Evolutionary conservation across 139 green algal species (phyloP).

Genomic region (Micractinium conductrix): DNA sequence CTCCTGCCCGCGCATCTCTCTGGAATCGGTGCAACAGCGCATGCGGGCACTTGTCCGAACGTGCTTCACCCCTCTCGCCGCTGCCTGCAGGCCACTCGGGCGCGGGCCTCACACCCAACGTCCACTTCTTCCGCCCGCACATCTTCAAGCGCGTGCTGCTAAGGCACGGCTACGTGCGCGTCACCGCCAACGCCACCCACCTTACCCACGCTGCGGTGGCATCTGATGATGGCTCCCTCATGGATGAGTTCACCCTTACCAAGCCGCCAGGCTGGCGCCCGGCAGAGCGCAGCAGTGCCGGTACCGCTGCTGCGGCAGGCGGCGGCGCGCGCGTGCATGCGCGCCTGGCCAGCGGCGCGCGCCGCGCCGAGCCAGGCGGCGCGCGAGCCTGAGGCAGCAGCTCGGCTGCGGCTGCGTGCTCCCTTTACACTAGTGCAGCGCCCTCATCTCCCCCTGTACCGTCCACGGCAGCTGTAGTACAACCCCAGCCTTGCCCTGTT

Average conservation of each 20-base stretch:
- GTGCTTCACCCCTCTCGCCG: neutral
- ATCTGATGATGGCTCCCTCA: constrained; percentile 7
- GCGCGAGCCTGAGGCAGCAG: too few relatives aligned
- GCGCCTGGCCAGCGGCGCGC: too few relatives aligned
- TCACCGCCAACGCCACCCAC: constrained; percentile 40
- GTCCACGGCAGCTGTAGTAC: too few relatives aligned
- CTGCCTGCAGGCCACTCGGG: constrained; percentile 31
- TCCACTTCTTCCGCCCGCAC: constrained; percentile 10
- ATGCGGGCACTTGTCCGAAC: neutral
- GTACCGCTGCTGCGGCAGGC: too few relatives aligned
- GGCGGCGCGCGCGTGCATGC: too few relatives aligned
- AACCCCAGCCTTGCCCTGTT: too few relatives aligned
- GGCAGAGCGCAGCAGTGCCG: neutral
- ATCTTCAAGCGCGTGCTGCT: constrained; percentile 34
- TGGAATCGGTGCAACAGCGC: neutral
- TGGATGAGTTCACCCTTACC: constrained; percentile 18
- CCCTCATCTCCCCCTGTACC: too few relatives aligned
- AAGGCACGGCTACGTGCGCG: constrained; percentile 36
- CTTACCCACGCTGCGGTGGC: constrained; percentile 8
- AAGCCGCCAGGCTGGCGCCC: constrained; percentile 4
- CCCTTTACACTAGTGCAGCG: too few relatives aligned
- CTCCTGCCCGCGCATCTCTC: neutral
- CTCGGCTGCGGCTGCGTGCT: too few relatives aligned
- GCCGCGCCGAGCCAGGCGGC: too few relatives aligned
- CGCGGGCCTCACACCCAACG: constrained; percentile 36